Percentiles rank a stretch among this genome's conserved stretches.
phyloP scores from a whole-genome alignment of 2,329 filamentous ascomycete species.

The Microsporum canis region DNA sequence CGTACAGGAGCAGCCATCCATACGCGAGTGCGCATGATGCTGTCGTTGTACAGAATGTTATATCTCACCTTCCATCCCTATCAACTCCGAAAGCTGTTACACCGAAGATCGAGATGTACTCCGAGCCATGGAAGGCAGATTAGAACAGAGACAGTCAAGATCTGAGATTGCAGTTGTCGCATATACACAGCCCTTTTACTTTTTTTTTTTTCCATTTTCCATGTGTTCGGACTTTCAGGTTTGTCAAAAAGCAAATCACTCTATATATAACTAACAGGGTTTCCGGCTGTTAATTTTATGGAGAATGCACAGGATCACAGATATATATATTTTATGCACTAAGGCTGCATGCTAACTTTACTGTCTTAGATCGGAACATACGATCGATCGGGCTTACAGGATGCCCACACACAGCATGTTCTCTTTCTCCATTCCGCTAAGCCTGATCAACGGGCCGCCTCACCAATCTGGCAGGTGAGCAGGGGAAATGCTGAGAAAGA shows the following conservation, averaged over 20 bases:
- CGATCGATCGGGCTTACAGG: neutral
- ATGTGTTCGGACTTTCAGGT: neutral
- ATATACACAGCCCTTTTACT: neutral
- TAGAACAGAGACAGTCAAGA: neutral
- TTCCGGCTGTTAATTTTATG: neutral
- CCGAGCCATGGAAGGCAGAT: neutral
- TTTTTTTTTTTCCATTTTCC: neutral
- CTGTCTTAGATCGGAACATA: slow-evolving; percentile 5
- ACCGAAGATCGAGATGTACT: neutral
- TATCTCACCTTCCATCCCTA: neutral
- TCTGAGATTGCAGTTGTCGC: neutral
- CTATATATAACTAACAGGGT: slow-evolving; percentile 5
- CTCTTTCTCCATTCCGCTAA: neutral
- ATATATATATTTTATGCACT: neutral
- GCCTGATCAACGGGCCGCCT: slow-evolving; percentile 1
- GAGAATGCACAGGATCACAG: neutral
- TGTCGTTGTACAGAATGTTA: neutral
- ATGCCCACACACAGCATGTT: neutral
- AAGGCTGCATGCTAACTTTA: neutral
- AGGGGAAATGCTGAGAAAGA: neutral
- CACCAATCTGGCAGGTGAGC: slow-evolving; percentile 5
- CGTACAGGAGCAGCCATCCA: neutral
- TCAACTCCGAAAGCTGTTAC: neutral
- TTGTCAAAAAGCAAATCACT: neutral
- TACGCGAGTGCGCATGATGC: neutral